Evolutionary conservation across 169 alveolate genomes (phyloP), one percentile per base, ranked within the genome.

Genomic region (Cryptosporidium parvum): DNA sequence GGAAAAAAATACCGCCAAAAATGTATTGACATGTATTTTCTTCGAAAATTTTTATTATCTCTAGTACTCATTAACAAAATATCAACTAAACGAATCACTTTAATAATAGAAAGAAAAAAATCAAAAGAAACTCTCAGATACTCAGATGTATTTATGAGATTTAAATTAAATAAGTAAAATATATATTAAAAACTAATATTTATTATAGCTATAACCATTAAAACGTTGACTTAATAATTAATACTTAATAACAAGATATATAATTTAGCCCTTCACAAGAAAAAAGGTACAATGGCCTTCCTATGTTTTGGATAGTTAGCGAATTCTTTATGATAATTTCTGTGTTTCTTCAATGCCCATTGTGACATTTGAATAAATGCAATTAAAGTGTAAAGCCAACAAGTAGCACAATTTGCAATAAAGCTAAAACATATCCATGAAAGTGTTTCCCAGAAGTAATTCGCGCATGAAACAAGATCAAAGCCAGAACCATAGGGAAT

Each of bases 401-500:
- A 93, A 61, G 97, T 94, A 62, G 93, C 93, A 35, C 95, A 93
- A 71, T 95, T 91, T 29, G 95, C 94, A 72, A 94, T 93, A 6
- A 96, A 92, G 1, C 98, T 94, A 91, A 97, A 96, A 62, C 89
- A 91, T 26, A 97, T 72, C 99, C 99, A 98, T 62, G 98, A 93
- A 59, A 96, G 69, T 37, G 97, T 93, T 93, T 98, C 99, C 99
- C 99, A 98, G 91, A 96, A 96, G 91, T 98, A 98, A 93, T 98
- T 98, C 56, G 99, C 99, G 85, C 99, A 97, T 45, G 99, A 95
- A 59, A 97, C 98, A 52, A 93, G 87, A 72, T 96, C 97, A 91
- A 98, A 98, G 44, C 99, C 99, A 91, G 97, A 98, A 42, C 98
- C 98, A 70, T 91, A 92, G 18, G 99, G 99, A 65, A 96, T 97